Conservation (phyloP, 2,329 filamentous ascomycete species). For the Monascus ruber region DNA sequence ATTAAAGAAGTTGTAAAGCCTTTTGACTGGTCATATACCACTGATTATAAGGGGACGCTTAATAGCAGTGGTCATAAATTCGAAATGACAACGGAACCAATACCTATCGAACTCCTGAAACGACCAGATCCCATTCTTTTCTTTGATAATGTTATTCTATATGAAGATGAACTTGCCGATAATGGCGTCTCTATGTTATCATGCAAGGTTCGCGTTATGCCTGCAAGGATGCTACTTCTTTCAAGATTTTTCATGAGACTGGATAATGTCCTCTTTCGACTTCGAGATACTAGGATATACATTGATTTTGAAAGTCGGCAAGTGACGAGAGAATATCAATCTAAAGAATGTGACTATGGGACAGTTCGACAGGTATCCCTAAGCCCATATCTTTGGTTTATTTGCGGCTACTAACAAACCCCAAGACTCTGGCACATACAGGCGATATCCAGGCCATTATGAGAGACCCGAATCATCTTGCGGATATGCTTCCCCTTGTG, state of each 20-base stretch:
- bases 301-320: slow-evolving; percentile 72
- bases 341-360: slow-evolving; percentile 72
- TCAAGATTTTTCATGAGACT: slow-evolving; percentile 84
- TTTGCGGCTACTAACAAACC: slow-evolving; percentile 1
- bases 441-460: slow-evolving; percentile 65
- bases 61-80: slow-evolving; percentile 29
- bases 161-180: slow-evolving; percentile 95
- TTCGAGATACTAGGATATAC: slow-evolving; percentile 84
- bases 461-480: slow-evolving; percentile 67
- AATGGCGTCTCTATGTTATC: slow-evolving; percentile 88
- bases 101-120: slow-evolving; percentile 78
- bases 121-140: slow-evolving; percentile 89
- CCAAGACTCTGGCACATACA: slow-evolving; percentile 39
- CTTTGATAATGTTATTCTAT: slow-evolving; percentile 91
- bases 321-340: slow-evolving; percentile 80
- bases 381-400: neutral
- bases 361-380: slow-evolving; percentile 57
- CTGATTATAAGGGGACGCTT: slow-evolving; percentile 67
- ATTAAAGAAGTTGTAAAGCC: slow-evolving; percentile 92
- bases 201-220: slow-evolving; percentile 89
- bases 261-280: slow-evolving; percentile 75
- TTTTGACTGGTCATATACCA: slow-evolving; percentile 97
- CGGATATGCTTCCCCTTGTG: slow-evolving; percentile 58
- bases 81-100: slow-evolving; percentile 40
- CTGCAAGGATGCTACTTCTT: slow-evolving; percentile 71